A percentile compares a stretch with the other conserved stretches of the same genome.
Conservation (phyloP, 148 eudicot species). For the Nyssa sinensis region DNA sequence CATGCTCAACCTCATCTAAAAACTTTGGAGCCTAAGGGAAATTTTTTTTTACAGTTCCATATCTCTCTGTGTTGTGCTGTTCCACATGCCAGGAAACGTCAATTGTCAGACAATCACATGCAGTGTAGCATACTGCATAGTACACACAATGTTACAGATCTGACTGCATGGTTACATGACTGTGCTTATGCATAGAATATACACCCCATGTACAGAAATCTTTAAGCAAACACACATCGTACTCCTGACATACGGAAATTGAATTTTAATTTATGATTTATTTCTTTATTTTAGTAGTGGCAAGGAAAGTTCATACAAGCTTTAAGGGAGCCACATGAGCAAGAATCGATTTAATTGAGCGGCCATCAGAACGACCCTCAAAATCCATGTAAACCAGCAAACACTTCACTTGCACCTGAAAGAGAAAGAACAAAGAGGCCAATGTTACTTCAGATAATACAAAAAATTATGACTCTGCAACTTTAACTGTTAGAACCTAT, state of each 20-base stretch:
- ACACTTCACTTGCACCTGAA: conserved; percentile 86
- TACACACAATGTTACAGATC: not conserved
- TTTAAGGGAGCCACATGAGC: conserved; percentile 89
- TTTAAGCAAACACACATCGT: not conserved
- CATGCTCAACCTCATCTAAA: not conserved
- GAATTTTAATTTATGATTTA: not conserved
- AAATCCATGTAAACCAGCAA: conserved; percentile 82
- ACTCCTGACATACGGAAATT: not conserved
- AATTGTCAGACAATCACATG: no score
- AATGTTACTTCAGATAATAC: not conserved
- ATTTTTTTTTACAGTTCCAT: not conserved
- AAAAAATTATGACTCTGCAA: not conserved
- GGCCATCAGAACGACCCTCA: conserved; percentile 97
- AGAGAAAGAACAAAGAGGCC: conserved; percentile 1
- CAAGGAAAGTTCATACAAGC: conserved; percentile 55
- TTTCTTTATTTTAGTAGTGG: no score
- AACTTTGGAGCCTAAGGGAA: no score
- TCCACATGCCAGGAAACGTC: no score
- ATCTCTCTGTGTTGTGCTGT: no score
- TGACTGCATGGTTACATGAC: not conserved
- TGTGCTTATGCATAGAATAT: not conserved
- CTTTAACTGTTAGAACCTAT: not conserved
- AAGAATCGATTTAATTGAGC: conserved; percentile 81
- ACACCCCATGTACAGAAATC: not conserved
- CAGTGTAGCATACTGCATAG: not conserved